phyloP scores from a whole-genome alignment of 768 basidiomycete genomes.

The Collybiopsis confluens region DNA sequence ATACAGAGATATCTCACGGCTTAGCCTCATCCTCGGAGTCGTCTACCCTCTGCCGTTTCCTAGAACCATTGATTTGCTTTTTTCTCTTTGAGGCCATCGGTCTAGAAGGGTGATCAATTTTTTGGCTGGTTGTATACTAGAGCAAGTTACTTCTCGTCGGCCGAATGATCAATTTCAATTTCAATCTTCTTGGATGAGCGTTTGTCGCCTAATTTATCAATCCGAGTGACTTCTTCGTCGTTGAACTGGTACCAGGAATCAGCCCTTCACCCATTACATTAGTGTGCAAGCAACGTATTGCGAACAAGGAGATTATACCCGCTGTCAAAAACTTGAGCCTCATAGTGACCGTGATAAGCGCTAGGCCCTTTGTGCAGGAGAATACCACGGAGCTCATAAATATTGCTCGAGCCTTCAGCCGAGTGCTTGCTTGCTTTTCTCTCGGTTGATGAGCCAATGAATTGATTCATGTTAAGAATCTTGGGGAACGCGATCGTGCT shows the following conservation, averaged over 20 bases:
- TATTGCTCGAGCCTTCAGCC: constrained; percentile 19
- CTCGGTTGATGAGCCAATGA: constrained; percentile 35
- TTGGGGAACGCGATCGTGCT: constrained; percentile 75
- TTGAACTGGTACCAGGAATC: constrained; percentile 90
- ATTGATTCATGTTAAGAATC: constrained; percentile 67
- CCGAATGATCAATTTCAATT: constrained; percentile 16
- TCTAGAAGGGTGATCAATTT: constrained; percentile 13
- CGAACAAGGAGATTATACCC: constrained; percentile 32
- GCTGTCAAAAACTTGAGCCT: constrained; percentile 76
- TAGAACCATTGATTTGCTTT: constrained; percentile 33
- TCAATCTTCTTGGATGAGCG: constrained; percentile 23
- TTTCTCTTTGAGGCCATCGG: constrained; percentile 23
- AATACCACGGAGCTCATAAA: constrained; percentile 85
- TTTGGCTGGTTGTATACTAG: neutral
- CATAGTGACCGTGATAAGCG: constrained; percentile 89
- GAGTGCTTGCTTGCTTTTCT: constrained; percentile 11
- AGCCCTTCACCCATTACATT: constrained; percentile 28
- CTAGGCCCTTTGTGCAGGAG: constrained; percentile 88
- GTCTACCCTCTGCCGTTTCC: constrained; percentile 51
- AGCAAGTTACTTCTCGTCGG: constrained; percentile 24
- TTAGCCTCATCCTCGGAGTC: constrained; percentile 55
- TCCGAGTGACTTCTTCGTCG: constrained; percentile 77
- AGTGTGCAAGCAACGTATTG: neutral
- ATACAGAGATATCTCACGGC: constrained; percentile 12
- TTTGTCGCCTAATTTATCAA: constrained; percentile 46